Base-by-base conservation (phyloP, 164 flowering plant species). In the Houttuynia cordata region DNA sequence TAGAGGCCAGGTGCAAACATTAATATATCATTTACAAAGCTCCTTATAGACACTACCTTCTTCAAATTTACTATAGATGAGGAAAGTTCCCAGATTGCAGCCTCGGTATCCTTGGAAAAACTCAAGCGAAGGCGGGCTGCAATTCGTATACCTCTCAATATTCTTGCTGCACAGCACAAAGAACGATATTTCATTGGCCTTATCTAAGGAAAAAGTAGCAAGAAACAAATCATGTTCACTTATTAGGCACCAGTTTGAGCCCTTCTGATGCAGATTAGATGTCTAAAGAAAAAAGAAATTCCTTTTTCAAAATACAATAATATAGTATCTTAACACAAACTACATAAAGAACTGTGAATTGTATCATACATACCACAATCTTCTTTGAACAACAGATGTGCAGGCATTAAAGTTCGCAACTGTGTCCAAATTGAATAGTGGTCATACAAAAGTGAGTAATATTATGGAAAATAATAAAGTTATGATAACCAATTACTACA, bases 61-160 rank as follows among this genome's bases (percentile, higher is more conserved):
- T 49, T 54, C 71, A 94, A 76, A 55, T 40, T 62, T 64, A 23
- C 59, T 61, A 88, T 65, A 13, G 93, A 82, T 13, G 76, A 64
- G 62, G 78, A 71, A 65, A 75, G 79, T 13, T 66, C 67, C 49
- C 20, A 70, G 15, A 94, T 84, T 52, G 97, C 95, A 65, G 61
- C 58, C 20, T 79, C 89, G 58, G 79, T 85, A 51, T 88, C 95
- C 71, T 80, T 71, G 47, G 91, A 77, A 62, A 94, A 69, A 30
- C 84, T 75, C 61, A 86, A 63, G 58, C 83, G 83, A 52, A 94
- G 81, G 65, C 99, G 95, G 68, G 96, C 97, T 20, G 96, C 99
- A 66, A 94, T 79, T 68, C 99, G 81, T 70, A 94, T 42, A 57
- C 93, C 95, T 37, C 97, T 86, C 77, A 90, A 75, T 25, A 94